Evolutionary conservation across 2,329 filamentous ascomycete species (phyloP).

Genomic region (Hortaea sp.): DNA sequence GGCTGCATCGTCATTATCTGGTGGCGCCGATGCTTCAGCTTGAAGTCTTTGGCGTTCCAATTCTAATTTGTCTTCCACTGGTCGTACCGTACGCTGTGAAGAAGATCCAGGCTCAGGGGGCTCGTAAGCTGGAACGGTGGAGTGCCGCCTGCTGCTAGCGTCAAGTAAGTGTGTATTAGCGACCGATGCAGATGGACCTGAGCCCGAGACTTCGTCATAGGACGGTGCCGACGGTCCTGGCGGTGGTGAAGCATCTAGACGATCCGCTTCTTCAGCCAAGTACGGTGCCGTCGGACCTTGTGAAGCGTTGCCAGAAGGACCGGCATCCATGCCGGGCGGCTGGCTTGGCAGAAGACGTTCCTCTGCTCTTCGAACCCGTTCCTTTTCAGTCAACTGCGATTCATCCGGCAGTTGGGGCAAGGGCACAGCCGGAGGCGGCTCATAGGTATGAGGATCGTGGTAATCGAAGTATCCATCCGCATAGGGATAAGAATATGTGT

Average conservation of each 20-base stretch:
- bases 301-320: constrained; percentile 25
- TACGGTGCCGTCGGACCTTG: constrained; percentile 27
- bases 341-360: constrained; percentile 70
- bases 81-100: not conserved
- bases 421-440: constrained; percentile 15
- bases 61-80: constrained; percentile 69
- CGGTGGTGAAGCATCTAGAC: constrained; percentile 9
- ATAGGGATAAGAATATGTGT: not conserved
- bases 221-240: constrained; percentile 10
- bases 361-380: constrained; percentile 67
- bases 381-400: constrained; percentile 66
- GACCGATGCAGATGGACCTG: not conserved
- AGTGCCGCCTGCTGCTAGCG: too few relatives aligned
- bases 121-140: constrained; percentile 3
- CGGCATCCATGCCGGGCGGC: constrained; percentile 44
- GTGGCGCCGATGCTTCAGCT: constrained; percentile 33
- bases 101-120: constrained; percentile 4
- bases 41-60: constrained; percentile 44
- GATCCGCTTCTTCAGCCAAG: constrained; percentile 13
- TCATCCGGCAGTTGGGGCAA: constrained; percentile 52
- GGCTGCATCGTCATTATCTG: constrained; percentile 1
- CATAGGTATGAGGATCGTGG: constrained; percentile 7
- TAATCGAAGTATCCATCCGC: constrained; percentile 14
- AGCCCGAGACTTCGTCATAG: constrained; percentile 6
- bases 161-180: too few relatives aligned